A percentile compares a stretch with the other conserved stretches of the same genome.
phyloP scores from a whole-genome alignment of 192 early-diverging fungal genomes.

The Coemansia sp. region DNA sequence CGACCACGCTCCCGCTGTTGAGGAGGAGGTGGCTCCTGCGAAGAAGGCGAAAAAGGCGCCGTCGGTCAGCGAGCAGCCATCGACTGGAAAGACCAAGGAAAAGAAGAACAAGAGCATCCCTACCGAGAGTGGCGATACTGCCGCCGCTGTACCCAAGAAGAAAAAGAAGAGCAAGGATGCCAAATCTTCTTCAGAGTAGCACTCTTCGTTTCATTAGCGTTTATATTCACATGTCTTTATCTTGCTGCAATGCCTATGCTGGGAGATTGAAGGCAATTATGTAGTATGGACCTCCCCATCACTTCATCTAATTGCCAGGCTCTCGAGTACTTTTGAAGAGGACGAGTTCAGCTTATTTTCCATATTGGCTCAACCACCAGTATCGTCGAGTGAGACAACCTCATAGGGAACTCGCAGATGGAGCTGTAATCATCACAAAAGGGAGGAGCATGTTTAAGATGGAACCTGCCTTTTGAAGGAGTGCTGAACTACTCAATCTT shows the following conservation, averaged over 20 bases:
- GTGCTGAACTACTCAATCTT: too few species aligned
- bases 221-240: not conserved
- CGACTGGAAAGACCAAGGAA: constrained; percentile 6
- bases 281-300: too few species aligned
- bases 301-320: too few species aligned
- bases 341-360: not conserved
- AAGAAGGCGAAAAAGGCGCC: not conserved
- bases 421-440: too few species aligned
- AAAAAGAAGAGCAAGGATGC: constrained; percentile 12
- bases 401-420: too few species aligned
- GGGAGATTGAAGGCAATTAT: not conserved
- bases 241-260: not conserved
- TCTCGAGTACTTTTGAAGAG: too few species aligned
- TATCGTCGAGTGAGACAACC: too few species aligned
- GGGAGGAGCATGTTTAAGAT: too few species aligned
- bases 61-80: not conserved
- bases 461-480: too few species aligned
- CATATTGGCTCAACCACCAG: not conserved
- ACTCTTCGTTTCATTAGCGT: not conserved
- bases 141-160: not conserved
- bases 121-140: not conserved
- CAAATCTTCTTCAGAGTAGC: not conserved
- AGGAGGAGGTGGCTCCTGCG: not conserved
- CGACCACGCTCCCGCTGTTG: not conserved
- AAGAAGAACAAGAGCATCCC: not conserved